Evolutionary conservation across 208 protist genomes (phyloP).

Genomic region (Leishmania amazonensis): DNA sequence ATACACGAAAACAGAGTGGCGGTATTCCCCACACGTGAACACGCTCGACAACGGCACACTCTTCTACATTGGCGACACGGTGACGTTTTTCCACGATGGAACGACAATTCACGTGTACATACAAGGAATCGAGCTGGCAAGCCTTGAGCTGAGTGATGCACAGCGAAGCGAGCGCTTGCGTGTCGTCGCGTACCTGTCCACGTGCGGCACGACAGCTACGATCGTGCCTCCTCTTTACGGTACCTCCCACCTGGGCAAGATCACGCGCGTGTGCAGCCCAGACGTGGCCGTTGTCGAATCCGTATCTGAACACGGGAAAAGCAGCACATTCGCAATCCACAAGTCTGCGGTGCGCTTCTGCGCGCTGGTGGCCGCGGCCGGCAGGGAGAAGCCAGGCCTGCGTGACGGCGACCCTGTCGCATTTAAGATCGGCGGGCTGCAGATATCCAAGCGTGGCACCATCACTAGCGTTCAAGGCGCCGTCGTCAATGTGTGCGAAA

Average conservation of each 20-base stretch:
- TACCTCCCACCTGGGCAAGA: conserved; percentile 63
- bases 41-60: conserved; percentile 44
- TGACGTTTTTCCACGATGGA: conserved; percentile 61
- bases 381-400: conserved; percentile 16
- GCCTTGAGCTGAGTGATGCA: conserved; percentile 26
- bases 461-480: conserved; percentile 40
- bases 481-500: conserved; percentile 59
- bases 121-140: conserved; percentile 33
- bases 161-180: conserved; percentile 46
- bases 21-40: conserved; percentile 41
- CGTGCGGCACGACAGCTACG: conserved; percentile 61
- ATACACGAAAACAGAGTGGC: conserved; percentile 46
- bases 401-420: conserved; percentile 54
- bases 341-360: conserved; percentile 80
- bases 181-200: conserved; percentile 73
- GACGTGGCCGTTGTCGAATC: conserved; percentile 81
- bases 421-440: conserved; percentile 60
- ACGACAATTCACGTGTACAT: conserved; percentile 46
- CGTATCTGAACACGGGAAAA: conserved; percentile 29
- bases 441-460: conserved; percentile 62
- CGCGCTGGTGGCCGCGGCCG: conserved; percentile 49
- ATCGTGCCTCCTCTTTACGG: conserved; percentile 81
- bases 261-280: conserved; percentile 52
- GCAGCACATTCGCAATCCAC: conserved; percentile 45
- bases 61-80: conserved; percentile 82